Percentiles rank a stretch among this genome's conserved stretches.
Conservation (phyloP, 2,329 filamentous ascomycete genomes). For the Grosmannia serpens region DNA sequence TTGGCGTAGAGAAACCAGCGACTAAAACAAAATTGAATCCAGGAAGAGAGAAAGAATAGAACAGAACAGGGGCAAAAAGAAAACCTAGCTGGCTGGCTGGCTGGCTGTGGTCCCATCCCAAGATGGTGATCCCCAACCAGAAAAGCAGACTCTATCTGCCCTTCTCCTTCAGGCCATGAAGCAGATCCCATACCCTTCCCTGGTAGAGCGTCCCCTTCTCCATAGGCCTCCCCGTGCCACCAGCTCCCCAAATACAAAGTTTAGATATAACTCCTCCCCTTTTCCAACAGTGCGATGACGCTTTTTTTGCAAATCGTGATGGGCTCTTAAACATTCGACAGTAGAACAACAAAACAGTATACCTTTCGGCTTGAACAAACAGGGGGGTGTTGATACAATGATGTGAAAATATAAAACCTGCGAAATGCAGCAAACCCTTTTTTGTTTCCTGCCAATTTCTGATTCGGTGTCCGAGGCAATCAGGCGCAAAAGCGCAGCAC, state of each 20-base stretch:
- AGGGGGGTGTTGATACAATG: not conserved
- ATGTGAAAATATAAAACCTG: conserved; percentile 1
- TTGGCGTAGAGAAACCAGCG: not conserved
- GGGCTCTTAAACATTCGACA: not conserved
- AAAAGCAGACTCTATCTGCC: not conserved
- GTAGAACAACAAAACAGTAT: not conserved
- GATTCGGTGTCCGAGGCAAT: not conserved
- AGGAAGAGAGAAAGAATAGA: not conserved
- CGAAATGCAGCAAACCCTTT: conserved; percentile 3
- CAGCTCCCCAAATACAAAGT: not conserved
- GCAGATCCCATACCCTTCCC: not conserved
- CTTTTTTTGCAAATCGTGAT: conserved; percentile 1
- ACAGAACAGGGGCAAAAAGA: not conserved
- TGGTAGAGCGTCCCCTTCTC: not conserved
- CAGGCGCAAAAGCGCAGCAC: not conserved
- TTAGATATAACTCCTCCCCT: not conserved
- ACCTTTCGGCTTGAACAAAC: not conserved
- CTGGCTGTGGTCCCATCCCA: not conserved
- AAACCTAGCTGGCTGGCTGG: not conserved
- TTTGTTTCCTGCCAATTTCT: conserved; percentile 3
- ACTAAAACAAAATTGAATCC: not conserved
- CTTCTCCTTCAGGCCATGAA: not conserved
- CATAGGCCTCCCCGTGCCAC: not conserved
- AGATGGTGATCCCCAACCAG: not conserved
- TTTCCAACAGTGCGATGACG: not conserved